These are phyloP conservation scores for Zizania palustris DNA, from an alignment of 202 grass and related monocot species.

Conservation along the genomic window DNA sequence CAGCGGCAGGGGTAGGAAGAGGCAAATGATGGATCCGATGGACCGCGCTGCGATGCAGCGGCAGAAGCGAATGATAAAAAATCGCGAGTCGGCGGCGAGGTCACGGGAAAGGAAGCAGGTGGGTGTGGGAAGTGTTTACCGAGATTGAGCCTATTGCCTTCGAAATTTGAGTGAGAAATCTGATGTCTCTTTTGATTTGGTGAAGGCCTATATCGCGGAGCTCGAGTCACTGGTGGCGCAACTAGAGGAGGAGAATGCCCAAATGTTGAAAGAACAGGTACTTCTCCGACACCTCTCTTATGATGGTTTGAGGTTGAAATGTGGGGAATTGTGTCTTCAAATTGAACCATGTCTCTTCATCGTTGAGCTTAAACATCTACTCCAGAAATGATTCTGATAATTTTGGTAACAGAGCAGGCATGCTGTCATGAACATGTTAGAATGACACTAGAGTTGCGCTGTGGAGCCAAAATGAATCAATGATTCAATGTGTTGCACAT, in stretches of 20 bases:
- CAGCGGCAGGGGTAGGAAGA: conserved; percentile 66
- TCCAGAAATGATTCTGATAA: conserved; percentile 6
- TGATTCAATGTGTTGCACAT: neutral
- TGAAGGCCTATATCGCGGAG: conserved; percentile 89
- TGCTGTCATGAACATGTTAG: conserved; percentile 4
- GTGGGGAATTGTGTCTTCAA: neutral
- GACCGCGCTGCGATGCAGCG: conserved; percentile 79
- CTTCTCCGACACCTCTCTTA: neutral
- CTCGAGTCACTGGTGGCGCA: conserved; percentile 76
- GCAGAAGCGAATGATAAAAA: conserved; percentile 99
- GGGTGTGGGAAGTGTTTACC: neutral
- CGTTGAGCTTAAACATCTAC: conserved; percentile 2
- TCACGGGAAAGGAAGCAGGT: conserved; percentile 99
- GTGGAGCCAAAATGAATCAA: neutral
- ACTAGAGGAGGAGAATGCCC: conserved; percentile 84
- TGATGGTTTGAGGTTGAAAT: neutral
- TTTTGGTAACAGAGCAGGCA: neutral
- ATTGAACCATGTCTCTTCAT: neutral
- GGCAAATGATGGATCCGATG: conserved; percentile 70
- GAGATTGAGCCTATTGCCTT: conserved; percentile 3
- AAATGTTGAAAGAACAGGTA: conserved; percentile 75
- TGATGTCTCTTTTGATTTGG: conserved; percentile 22
- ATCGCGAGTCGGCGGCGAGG: conserved; percentile 89
- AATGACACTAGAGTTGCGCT: neutral
- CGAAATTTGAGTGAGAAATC: conserved; percentile 13